Evolutionary conservation across 208 protist species (phyloP).

Genomic region (Borovskyia barvae): DNA sequence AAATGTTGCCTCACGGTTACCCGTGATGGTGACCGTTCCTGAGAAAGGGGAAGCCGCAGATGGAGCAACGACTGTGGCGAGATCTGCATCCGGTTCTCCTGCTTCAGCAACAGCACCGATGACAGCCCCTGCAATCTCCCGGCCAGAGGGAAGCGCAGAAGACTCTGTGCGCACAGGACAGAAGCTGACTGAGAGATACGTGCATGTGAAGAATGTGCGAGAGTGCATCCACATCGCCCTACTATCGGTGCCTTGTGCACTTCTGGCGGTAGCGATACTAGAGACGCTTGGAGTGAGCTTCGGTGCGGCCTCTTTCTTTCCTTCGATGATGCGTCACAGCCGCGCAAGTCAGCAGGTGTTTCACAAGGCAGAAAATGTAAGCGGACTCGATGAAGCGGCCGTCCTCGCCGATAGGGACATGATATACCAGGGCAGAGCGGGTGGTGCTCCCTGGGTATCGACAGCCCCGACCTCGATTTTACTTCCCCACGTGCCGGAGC

Average conservation of each 20-base stretch:
- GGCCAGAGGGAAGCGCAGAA: neutral
- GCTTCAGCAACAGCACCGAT: no score
- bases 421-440: neutral
- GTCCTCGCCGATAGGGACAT: no score
- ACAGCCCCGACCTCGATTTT: neutral
- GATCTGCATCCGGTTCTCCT: neutral
- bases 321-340: conserved; percentile 23
- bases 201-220: conserved; percentile 18
- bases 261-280: conserved; percentile 20
- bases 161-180: no score
- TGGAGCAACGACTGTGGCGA: neutral
- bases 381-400: neutral
- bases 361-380: neutral
- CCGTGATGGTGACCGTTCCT: no score
- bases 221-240: conserved; percentile 46
- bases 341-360: conserved; percentile 14
- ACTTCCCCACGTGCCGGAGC: conserved; percentile 39
- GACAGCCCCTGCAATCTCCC: conserved; percentile 2
- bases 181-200: no score
- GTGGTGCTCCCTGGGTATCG: neutral
- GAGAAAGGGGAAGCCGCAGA: neutral
- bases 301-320: conserved; percentile 10
- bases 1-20: conserved; percentile 52
- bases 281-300: conserved; percentile 26
- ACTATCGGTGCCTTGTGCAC: conserved; percentile 41